These are phyloP conservation scores for Pueraria montana DNA, from an alignment of 306 rosid genomes.

Conservation along the genomic window DNA sequence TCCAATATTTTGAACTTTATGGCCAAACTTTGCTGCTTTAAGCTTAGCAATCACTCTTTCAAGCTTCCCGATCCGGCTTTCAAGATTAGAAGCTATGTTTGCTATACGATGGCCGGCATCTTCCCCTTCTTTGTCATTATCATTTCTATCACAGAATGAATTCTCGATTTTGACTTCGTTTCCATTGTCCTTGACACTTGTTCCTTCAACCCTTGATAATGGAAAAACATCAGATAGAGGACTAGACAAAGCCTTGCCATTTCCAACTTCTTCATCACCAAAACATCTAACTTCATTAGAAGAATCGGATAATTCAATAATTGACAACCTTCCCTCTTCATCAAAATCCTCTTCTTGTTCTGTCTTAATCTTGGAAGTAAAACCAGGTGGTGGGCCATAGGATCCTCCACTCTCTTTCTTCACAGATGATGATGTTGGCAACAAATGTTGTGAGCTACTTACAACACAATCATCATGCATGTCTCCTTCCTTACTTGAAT, in stretches of 20 bases:
- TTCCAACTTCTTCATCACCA: slow-evolving; percentile 14
- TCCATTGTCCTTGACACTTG: neutral
- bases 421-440: neutral
- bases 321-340: neutral
- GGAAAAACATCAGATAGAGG: slow-evolving; percentile 23
- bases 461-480: neutral
- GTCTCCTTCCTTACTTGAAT: neutral
- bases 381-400: slow-evolving; percentile 20
- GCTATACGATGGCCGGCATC: neutral
- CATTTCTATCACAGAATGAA: neutral
- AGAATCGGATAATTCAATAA: neutral
- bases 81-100: neutral
- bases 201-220: neutral
- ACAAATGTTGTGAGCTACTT: slow-evolving; percentile 1
- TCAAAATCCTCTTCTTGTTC: neutral
- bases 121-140: neutral
- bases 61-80: slow-evolving; percentile 14
- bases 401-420: neutral
- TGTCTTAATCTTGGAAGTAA: neutral
- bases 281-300: neutral
- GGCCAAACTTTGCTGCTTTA: slow-evolving; percentile 33
- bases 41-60: slow-evolving; percentile 40
- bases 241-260: neutral
- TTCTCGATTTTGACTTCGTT: neutral
- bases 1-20: neutral